A percentile compares a stretch with the other conserved stretches of the same genome.
phyloP scores from a whole-genome alignment of 108 stramenopile genomes.

The Cafeteria roenbergensis region DNA sequence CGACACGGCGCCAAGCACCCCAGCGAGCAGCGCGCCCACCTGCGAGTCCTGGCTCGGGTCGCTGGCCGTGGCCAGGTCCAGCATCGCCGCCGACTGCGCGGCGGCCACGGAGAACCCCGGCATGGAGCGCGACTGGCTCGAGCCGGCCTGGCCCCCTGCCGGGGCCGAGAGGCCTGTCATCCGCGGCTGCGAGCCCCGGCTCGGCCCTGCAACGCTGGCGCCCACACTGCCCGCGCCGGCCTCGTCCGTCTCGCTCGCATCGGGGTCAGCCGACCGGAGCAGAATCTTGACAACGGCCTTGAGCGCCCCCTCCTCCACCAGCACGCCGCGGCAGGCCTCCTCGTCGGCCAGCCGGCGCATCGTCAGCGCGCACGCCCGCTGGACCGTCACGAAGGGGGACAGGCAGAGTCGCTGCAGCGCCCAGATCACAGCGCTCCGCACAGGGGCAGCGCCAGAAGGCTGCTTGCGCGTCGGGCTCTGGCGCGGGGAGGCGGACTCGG shows the following conservation, averaged over 20 bases:
- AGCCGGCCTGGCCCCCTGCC: neutral
- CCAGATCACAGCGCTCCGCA: neutral
- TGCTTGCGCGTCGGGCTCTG: no score
- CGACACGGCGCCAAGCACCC: constrained; percentile 1
- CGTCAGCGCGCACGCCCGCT: constrained; percentile 5
- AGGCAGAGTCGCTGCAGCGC: neutral
- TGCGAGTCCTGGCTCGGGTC: neutral
- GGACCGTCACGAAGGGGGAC: neutral
- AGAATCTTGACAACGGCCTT: neutral
- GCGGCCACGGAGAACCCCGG: neutral
- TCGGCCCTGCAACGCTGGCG: no score
- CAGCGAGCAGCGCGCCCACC: constrained; percentile 5
- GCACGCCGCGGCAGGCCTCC: neutral
- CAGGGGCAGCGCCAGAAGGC: no score
- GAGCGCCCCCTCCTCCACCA: constrained; percentile 5
- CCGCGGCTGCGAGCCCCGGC: neutral
- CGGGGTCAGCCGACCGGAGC: neutral
- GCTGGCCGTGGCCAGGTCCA: neutral
- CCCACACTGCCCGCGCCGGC: no score
- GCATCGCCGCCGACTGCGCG: neutral
- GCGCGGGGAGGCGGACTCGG: no score
- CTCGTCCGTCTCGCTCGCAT: no score
- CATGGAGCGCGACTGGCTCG: neutral
- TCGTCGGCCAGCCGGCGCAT: neutral
- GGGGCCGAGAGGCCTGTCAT: neutral